These are phyloP conservation scores for Chlamydomonas applanata DNA, from an alignment of 139 green algal species.

Conservation along the genomic window DNA sequence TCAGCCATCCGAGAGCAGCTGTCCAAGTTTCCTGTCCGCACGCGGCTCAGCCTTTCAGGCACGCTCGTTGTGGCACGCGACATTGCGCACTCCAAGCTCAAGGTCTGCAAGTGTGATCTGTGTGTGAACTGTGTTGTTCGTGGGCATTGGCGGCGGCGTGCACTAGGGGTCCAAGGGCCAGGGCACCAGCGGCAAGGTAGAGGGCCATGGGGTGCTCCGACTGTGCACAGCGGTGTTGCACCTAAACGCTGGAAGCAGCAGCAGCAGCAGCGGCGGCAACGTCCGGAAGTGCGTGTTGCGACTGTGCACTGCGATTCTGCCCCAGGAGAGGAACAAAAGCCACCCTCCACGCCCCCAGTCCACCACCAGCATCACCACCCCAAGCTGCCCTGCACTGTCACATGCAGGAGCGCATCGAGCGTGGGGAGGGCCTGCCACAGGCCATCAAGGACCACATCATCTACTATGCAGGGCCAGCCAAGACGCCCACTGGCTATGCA, in stretches of 20 bases:
- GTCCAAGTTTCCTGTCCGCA: conserved; percentile 29
- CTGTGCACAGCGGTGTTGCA: too few relatives aligned
- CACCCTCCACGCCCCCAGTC: not conserved
- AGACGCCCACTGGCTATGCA: conserved; percentile 43
- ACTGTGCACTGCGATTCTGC: not conserved
- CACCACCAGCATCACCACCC: too few relatives aligned
- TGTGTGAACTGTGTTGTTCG: too few relatives aligned
- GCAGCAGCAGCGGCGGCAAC: too few relatives aligned
- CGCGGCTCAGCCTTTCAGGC: conserved; percentile 41
- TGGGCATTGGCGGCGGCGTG: too few relatives aligned
- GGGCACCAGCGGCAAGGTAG: too few relatives aligned
- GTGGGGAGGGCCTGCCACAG: conserved; percentile 33
- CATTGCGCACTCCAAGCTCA: conserved; percentile 50
- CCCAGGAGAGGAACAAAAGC: not conserved
- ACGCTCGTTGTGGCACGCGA: conserved; percentile 44
- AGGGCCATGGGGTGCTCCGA: too few relatives aligned
- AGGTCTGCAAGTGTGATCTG: conserved; percentile 20
- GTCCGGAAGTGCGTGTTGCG: too few relatives aligned
- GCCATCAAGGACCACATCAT: conserved; percentile 54
- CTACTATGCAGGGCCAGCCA: conserved; percentile 50
- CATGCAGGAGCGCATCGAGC: conserved; percentile 28
- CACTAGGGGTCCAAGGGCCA: too few relatives aligned
- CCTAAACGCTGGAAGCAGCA: too few relatives aligned
- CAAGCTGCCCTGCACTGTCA: too few relatives aligned
- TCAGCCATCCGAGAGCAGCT: conserved; percentile 29